Base-by-base conservation (phyloP, 2,329 filamentous ascomycete species). In the Talaromyces sp. region DNA sequence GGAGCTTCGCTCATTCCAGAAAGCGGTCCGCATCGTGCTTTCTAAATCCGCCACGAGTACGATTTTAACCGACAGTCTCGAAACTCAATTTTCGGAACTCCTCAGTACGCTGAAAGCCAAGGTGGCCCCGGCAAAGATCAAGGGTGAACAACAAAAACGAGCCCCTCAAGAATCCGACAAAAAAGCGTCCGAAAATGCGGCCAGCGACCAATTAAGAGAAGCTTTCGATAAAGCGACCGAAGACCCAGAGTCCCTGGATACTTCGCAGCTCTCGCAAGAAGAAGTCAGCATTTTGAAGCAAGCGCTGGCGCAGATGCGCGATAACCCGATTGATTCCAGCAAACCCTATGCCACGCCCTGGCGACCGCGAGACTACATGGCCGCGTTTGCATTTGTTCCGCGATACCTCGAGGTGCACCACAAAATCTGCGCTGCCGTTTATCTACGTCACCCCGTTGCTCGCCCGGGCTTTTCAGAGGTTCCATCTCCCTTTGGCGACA, bases 361-460 rank as follows among this genome's bases (percentile, higher is more conserved):
- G 95, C 80, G 84, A 66, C 95, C 95, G 13, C 84, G 92, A 60
- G 84, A 89, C 58, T 98, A 85, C 77, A 96, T 99, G 90, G 83
- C 85, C 57, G 88, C 93, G 0, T 99, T 99, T 77, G 92, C 93
- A 27, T 97, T 96, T 77, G 92, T 99, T 67, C 95, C 95, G 11
- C 83, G 90, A 59, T 99, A 98, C 76, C 85, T 99, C 63, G 96
- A 99, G 79, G 95, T 99, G 69, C 97, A 98, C 81, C 95, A 96
- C 76, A 96, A 93, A 72, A 90, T 98, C 70, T 99, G 95, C 77
- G 89, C 93, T 1, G 95, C 95, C 11, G 92, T 99, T 47, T 99
- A 99, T 75, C 80, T 99, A 64, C 85, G 95, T 62, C 93, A 99
- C 80, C 95, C 95, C 0, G 93, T 98, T 51, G 95, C 92, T 28